phyloP scores from a whole-genome alignment of 169 alveolate species.

The Babesia caballi region DNA sequence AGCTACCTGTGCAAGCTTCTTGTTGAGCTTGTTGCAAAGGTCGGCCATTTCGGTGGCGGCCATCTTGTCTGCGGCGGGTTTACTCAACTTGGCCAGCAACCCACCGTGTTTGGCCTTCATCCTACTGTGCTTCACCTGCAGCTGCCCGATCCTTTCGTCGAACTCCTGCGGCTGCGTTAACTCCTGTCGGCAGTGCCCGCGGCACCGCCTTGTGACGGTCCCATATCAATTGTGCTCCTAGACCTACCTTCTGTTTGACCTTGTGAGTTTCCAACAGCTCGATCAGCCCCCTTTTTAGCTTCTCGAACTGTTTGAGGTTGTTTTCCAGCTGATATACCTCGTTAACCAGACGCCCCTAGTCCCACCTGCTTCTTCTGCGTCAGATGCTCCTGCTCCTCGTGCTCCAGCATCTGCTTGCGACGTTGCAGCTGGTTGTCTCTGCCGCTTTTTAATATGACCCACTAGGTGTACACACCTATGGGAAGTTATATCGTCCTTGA shows the following conservation, averaged over 20 bases:
- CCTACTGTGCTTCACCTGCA: slow-evolving; percentile 18
- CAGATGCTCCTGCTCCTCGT: slow-evolving; percentile 17
- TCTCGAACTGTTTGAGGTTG: slow-evolving; percentile 23
- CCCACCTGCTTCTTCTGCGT: slow-evolving; percentile 19
- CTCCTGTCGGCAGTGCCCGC: too few species aligned
- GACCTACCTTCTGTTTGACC: slow-evolving; percentile 10
- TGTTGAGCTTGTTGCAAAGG: slow-evolving; percentile 36
- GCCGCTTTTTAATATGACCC: neutral
- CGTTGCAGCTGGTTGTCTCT: slow-evolving; percentile 35
- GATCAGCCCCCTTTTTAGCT: slow-evolving; percentile 4
- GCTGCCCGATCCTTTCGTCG: slow-evolving; percentile 11
- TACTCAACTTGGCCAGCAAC: neutral
- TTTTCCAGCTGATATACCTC: neutral
- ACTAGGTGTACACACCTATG: slow-evolving; percentile 2
- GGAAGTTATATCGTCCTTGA: slow-evolving; percentile 33
- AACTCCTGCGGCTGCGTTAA: slow-evolving; percentile 11
- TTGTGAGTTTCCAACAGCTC: slow-evolving; percentile 27
- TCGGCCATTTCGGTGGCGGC: slow-evolving; percentile 18
- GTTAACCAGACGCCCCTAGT: neutral
- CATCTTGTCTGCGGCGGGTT: slow-evolving; percentile 9
- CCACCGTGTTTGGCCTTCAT: slow-evolving; percentile 33
- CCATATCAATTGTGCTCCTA: too few species aligned
- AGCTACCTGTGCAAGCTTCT: slow-evolving; percentile 29
- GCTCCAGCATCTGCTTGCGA: neutral
- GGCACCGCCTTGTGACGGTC: too few species aligned